Conservation (phyloP, 1,284 basidiomycete species). For the Trichosporon sp. region DNA sequence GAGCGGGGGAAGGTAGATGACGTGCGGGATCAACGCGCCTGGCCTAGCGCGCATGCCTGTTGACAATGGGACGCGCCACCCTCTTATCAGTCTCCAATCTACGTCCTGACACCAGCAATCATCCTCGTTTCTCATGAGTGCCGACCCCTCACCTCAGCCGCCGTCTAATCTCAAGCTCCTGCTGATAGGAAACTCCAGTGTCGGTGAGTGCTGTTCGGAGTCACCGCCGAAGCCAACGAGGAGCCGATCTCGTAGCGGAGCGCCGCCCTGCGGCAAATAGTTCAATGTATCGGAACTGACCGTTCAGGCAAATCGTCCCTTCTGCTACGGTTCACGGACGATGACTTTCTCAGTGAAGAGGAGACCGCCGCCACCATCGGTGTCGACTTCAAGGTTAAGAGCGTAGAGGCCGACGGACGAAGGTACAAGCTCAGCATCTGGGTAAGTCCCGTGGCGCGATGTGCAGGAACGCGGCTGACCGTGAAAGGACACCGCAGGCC, state of each 20-base stretch:
- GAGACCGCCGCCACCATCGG: slow-evolving; percentile 90
- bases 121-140: background rate
- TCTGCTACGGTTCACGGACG: slow-evolving; percentile 90
- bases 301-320: slow-evolving; percentile 68
- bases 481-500: slow-evolving; percentile 85
- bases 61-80: slow-evolving; percentile 10
- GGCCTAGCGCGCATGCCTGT: background rate
- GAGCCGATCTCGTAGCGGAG: background rate
- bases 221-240: background rate
- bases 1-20: background rate
- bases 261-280: background rate
- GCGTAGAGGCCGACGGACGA: slow-evolving; percentile 58
- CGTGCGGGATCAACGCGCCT: slow-evolving; percentile 15
- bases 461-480: background rate
- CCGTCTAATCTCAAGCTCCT: slow-evolving; percentile 59
- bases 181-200: slow-evolving; percentile 77
- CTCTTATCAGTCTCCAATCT: background rate
- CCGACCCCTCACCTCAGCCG: slow-evolving; percentile 16
- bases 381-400: slow-evolving; percentile 62
- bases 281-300: background rate
- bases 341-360: slow-evolving; percentile 93
- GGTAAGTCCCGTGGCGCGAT: slow-evolving; percentile 46
- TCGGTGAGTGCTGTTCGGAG: slow-evolving; percentile 67
- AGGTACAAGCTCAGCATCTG: slow-evolving; percentile 64
- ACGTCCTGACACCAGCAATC: background rate